These are phyloP conservation scores for Erodium trifolium DNA, from an alignment of 441 rosid species.

Conservation along the genomic window DNA sequence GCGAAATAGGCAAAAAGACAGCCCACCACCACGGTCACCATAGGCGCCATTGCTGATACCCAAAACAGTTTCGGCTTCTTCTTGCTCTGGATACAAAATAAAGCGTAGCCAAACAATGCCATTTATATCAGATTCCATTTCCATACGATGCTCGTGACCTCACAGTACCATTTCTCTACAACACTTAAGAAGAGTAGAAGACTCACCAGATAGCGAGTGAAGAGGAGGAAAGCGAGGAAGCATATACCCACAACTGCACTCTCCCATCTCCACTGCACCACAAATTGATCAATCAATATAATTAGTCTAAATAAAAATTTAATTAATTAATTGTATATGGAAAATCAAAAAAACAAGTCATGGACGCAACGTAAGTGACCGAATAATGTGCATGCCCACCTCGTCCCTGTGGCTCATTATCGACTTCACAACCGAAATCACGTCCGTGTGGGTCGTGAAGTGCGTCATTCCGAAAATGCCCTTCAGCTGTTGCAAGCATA, in stretches of 20 bases:
- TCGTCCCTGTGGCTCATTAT: constrained; percentile 39
- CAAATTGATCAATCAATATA: too few relatives aligned
- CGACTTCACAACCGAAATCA: constrained; percentile 50
- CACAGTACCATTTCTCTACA: too few relatives aligned
- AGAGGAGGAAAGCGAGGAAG: constrained; percentile 59
- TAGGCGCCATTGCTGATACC: constrained; percentile 84
- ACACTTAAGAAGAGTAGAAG: background rate
- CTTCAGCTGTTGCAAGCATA: constrained; percentile 68
- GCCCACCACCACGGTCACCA: constrained; percentile 59
- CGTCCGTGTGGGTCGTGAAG: constrained; percentile 66
- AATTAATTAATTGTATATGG: too few relatives aligned
- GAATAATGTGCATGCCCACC: constrained; percentile 23
- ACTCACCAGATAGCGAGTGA: constrained; percentile 54
- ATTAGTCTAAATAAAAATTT: too few relatives aligned
- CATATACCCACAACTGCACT: constrained; percentile 46
- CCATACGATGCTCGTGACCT: too few relatives aligned
- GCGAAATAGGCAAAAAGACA: constrained; percentile 57
- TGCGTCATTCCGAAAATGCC: constrained; percentile 62
- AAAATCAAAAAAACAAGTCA: too few relatives aligned
- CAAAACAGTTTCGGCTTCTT: constrained; percentile 71
- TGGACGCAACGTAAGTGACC: too few relatives aligned
- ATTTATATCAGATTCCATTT: too few relatives aligned
- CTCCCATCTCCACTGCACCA: constrained; percentile 65
- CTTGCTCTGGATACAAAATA: constrained; percentile 33
- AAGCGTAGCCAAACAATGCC: too few relatives aligned